phyloP scores from a whole-genome alignment of 1,284 basidiomycete species.

The Boletus sp. region DNA sequence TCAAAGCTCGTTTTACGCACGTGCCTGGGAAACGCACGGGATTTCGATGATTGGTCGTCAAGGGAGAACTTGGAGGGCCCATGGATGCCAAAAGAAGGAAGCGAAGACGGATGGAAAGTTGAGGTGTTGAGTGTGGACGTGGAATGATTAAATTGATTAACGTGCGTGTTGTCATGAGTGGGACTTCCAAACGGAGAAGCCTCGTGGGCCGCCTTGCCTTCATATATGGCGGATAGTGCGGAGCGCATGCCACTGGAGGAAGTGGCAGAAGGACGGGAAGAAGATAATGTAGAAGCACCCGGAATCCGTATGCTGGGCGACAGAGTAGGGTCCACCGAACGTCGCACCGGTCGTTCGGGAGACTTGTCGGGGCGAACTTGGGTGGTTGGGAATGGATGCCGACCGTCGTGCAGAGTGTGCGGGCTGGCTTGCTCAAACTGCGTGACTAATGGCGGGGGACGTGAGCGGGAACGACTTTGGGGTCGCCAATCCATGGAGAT shows the following conservation, averaged over 20 bases:
- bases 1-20: constrained; percentile 92
- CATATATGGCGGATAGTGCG: constrained; percentile 54
- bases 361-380: constrained; percentile 21
- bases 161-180: constrained; percentile 36
- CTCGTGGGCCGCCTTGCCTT: constrained; percentile 42
- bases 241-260: constrained; percentile 36
- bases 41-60: constrained; percentile 37
- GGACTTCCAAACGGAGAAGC: constrained; percentile 30
- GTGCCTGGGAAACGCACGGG: constrained; percentile 69
- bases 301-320: constrained; percentile 51
- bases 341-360: constrained; percentile 30
- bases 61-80: constrained; percentile 45
- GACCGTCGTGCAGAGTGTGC: constrained; percentile 40
- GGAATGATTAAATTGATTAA: constrained; percentile 38
- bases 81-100: constrained; percentile 60
- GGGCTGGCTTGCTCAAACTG: constrained; percentile 44
- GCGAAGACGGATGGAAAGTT: constrained; percentile 60
- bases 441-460: constrained; percentile 50
- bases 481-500: constrained; percentile 84
- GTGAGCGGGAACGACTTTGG: constrained; percentile 68
- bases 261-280: constrained; percentile 48
- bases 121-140: constrained; percentile 49
- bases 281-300: constrained; percentile 43
- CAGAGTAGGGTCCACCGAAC: constrained; percentile 24
- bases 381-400: constrained; percentile 40